Conservation (phyloP, 2,329 filamentous ascomycete species). For the Juglanconis sp. region DNA sequence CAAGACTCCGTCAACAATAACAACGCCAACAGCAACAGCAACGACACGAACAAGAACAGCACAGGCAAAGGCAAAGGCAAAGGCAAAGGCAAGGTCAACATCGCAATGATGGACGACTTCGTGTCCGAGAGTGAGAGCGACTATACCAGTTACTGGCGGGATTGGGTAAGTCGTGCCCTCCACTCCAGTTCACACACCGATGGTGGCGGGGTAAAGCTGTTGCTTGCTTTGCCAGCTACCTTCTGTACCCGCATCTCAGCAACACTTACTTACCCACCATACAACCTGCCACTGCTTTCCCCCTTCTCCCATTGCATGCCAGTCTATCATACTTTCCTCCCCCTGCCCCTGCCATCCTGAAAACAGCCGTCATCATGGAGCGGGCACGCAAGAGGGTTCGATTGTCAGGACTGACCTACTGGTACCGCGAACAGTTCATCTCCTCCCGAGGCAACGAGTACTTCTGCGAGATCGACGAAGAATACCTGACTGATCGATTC, state of each 20-base stretch:
- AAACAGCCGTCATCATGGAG: not conserved
- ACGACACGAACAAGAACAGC: not conserved
- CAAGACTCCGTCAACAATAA: not conserved
- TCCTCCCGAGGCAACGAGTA: slow-evolving; percentile 97
- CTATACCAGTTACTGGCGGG: slow-evolving; percentile 98
- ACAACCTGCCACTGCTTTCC: not conserved
- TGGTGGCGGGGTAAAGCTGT: not conserved
- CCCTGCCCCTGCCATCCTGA: not conserved
- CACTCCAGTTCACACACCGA: not conserved
- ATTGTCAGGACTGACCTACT: slow-evolving; percentile 3
- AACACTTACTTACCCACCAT: not conserved
- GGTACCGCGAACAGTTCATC: slow-evolving; percentile 69
- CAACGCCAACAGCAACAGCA: not conserved
- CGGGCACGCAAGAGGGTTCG: slow-evolving; percentile 2
- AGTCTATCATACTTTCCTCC: not conserved
- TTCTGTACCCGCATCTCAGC: not conserved
- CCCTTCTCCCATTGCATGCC: not conserved
- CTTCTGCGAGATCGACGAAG: slow-evolving; percentile 99
- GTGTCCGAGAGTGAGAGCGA: slow-evolving; percentile 97
- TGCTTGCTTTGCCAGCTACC: not conserved
- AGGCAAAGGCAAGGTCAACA: not conserved
- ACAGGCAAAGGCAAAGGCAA: not conserved
- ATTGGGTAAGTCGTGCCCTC: slow-evolving; percentile 73
- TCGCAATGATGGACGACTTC: slow-evolving; percentile 82
- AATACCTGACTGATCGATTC: slow-evolving; percentile 96